Percentiles rank a stretch among this genome's conserved stretches.
Conservation (phyloP, 2,329 filamentous ascomycete species). For the Hypoxylon sp. region DNA sequence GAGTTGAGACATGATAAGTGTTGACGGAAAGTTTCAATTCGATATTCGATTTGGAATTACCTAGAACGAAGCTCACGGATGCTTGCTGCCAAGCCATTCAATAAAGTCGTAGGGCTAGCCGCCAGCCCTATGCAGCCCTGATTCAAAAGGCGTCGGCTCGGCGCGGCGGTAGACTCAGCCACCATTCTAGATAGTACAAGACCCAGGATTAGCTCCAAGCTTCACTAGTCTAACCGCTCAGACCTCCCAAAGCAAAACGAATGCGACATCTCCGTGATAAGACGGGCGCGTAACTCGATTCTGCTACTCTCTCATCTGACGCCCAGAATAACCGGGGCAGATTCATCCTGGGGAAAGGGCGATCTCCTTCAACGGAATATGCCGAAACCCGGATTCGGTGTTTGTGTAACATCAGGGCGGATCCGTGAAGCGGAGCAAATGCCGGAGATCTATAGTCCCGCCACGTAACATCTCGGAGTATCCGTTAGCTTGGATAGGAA, state of each 20-base stretch:
- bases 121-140: constrained; percentile 42
- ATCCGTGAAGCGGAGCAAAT: constrained; percentile 35
- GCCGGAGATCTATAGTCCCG: constrained; percentile 5
- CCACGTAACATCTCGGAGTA: constrained; percentile 17
- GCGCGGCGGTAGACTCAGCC: constrained; percentile 24
- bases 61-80: constrained; percentile 8
- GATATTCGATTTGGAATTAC: background rate
- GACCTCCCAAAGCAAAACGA: constrained; percentile 3
- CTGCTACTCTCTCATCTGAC: constrained; percentile 18
- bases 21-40: constrained; percentile 5
- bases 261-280: constrained; percentile 10
- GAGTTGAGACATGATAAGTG: constrained; percentile 4
- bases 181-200: constrained; percentile 7
- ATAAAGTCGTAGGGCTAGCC: constrained; percentile 34
- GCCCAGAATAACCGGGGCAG: constrained; percentile 4
- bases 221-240: background rate
- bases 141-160: constrained; percentile 17
- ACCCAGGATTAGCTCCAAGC: background rate
- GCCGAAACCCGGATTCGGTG: constrained; percentile 34
- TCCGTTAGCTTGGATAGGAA: constrained; percentile 22
- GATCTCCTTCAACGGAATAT: constrained; percentile 19
- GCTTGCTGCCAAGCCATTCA: constrained; percentile 20
- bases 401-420: constrained; percentile 37
- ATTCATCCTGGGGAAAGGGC: background rate
- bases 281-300: constrained; percentile 8